Conservation (phyloP, 768 basidiomycete species). For the Lactarius sanguifluus region DNA sequence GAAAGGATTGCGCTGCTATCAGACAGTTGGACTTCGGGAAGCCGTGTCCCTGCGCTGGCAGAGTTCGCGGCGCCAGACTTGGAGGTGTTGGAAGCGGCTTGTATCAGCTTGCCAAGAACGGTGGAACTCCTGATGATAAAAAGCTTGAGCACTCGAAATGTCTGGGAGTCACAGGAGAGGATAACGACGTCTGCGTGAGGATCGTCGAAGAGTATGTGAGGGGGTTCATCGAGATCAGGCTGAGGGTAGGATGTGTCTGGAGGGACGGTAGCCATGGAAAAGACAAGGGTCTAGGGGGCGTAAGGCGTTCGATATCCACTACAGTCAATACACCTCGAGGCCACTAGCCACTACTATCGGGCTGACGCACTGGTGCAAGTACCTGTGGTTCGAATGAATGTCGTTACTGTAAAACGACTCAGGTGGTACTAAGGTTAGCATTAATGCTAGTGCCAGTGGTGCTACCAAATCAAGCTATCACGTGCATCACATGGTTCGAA, state of each 20-base stretch:
- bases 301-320: not conserved
- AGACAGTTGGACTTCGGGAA: not conserved
- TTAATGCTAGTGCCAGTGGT: too few species aligned
- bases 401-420: too few species aligned
- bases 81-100: not conserved
- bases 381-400: too few species aligned
- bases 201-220: slow-evolving; percentile 21
- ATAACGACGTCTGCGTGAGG: slow-evolving; percentile 45
- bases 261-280: not conserved
- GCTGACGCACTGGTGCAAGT: too few species aligned
- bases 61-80: not conserved
- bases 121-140: slow-evolving; percentile 45
- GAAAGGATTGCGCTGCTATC: slow-evolving; percentile 1
- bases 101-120: slow-evolving; percentile 35
- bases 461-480: too few species aligned
- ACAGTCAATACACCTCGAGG: too few species aligned
- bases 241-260: not conserved
- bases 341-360: too few species aligned
- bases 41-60: not conserved
- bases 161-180: slow-evolving; percentile 42
- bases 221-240: not conserved
- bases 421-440: too few species aligned
- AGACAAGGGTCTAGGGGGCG: not conserved
- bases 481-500: too few species aligned
- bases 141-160: slow-evolving; percentile 46